Base-by-base conservation (phyloP, 2,329 filamentous ascomycete species). In the Cercospora sp. region DNA sequence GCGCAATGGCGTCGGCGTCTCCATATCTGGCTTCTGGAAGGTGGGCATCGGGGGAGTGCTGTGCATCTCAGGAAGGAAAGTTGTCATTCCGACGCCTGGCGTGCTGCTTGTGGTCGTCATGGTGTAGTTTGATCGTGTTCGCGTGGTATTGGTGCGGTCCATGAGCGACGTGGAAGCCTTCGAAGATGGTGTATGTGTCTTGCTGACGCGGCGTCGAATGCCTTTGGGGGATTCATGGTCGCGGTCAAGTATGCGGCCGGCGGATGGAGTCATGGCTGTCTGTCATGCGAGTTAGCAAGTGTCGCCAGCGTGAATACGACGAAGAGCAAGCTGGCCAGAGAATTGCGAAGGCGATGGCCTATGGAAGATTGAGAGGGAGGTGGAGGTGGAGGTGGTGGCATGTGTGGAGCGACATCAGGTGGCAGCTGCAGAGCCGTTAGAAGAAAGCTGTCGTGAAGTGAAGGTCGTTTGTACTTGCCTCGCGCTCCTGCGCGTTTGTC, bases 31-130 rank as follows among this genome's bases (percentile, higher is more conserved):
- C 66, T 75, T 75, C 66, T 75, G 74, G 63, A 76, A 73, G 18
- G 73, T 75, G 5, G 74, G 74, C 73, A 76, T 75, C 7, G 74
- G 74, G 10, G 74, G 74, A 16, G 74, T 76, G 71, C 74, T 75
- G 71, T 73, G 61, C 12, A 76, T 67, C 55, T 75, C 74, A 9
- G 74, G 74, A 16, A 76, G 67, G 67, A 76, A 76, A 7, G 68
- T 72, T 26, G 67, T 73, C 49, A 63, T 63, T 53, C 66, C 65
- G 16, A 66, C 57, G 32, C 21, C 57, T 10, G 62, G 62, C 13
- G 51, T 58, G 62, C 62, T 64, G 18, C 49, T n/a, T 13, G 72
- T 67, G n/a, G 72, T 73, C 32, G 63, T 62, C 57, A 65, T 69
- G 49, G 65, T 69, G 57, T 67, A 64, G 6, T 62, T 66, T 37